Evolutionary conservation across 140 eudicot genomes (phyloP).

Genomic region (Cichorium intybus): DNA sequence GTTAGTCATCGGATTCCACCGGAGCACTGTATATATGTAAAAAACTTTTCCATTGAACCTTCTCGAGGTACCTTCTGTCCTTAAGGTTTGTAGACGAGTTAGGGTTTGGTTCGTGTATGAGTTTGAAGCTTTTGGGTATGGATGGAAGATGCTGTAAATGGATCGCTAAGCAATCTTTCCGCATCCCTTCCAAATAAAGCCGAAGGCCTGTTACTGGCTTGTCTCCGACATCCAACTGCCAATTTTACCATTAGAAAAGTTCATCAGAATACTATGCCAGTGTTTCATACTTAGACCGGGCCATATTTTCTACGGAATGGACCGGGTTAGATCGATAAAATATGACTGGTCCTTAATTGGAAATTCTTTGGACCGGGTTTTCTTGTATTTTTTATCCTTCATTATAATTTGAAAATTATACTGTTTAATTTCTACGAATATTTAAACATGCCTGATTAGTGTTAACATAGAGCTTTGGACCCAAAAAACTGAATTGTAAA

Average conservation of each 20-base stretch:
- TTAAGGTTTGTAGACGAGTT: slow-evolving; percentile 18
- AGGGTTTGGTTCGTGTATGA: slow-evolving; percentile 34
- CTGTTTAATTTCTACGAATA: too few relatives aligned
- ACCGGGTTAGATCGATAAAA: too few relatives aligned
- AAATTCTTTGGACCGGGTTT: too few relatives aligned
- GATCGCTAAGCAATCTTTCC: slow-evolving; percentile 70
- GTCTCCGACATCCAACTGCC: slow-evolving; percentile 75
- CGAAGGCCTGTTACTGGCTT: slow-evolving; percentile 86
- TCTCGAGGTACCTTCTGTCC: slow-evolving; percentile 71
- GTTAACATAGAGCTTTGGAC: slow-evolving; percentile 86
- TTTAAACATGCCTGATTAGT: too few relatives aligned
- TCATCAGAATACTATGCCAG: too few relatives aligned
- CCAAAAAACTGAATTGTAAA: slow-evolving; percentile 84
- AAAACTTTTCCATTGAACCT: slow-evolving; percentile 86
- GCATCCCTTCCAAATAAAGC: slow-evolving; percentile 68
- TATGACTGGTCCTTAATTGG: too few relatives aligned
- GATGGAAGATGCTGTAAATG: slow-evolving; percentile 86
- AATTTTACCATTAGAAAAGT: too few relatives aligned
- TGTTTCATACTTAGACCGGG: too few relatives aligned
- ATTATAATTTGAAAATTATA: too few relatives aligned
- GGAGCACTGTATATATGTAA: slow-evolving; percentile 89
- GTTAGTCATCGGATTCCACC: slow-evolving; percentile 73
- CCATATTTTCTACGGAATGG: too few relatives aligned
- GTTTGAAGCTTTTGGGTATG: slow-evolving; percentile 67
- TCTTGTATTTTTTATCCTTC: too few relatives aligned